Percentiles rank a stretch among this genome's conserved stretches.
Evolutionary conservation across 495 filamentous ascomycete species (phyloP).

Genomic region (Daldinia loculata): DNA sequence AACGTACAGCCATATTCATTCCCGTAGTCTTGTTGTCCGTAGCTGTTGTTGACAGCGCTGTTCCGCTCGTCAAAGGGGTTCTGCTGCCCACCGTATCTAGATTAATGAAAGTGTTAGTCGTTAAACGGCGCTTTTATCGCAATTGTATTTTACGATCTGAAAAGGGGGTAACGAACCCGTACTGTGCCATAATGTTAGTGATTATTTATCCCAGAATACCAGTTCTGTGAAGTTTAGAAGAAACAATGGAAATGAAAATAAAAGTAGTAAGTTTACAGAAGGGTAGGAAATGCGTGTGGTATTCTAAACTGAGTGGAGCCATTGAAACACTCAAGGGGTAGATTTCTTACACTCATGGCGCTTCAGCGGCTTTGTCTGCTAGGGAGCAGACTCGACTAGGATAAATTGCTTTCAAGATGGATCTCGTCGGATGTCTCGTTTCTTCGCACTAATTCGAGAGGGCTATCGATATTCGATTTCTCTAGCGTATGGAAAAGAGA

Average conservation of each 20-base stretch:
- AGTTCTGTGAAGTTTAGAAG: constrained; percentile 19
- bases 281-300: constrained; percentile 19
- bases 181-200: constrained; percentile 49
- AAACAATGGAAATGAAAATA: constrained; percentile 15
- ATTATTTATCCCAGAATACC: constrained; percentile 9
- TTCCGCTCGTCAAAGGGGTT: constrained; percentile 64
- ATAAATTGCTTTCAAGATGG: not conserved
- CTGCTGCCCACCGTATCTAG: constrained; percentile 55
- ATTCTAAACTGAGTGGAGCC: constrained; percentile 18
- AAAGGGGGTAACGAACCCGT: constrained; percentile 47
- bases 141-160: constrained; percentile 8
- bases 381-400: constrained; percentile 25
- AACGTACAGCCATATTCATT: constrained; percentile 60
- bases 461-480: not conserved
- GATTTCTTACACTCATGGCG: constrained; percentile 60
- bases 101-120: constrained; percentile 39
- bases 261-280: constrained; percentile 9
- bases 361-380: constrained; percentile 26
- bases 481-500: not conserved
- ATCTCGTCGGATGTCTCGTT: not conserved
- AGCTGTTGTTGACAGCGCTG: constrained; percentile 43
- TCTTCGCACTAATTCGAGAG: not conserved
- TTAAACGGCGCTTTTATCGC: constrained; percentile 2
- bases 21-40: constrained; percentile 52
- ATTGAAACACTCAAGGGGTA: constrained; percentile 44